A percentile compares a stretch with the other conserved stretches of the same genome.
These are phyloP conservation scores for Chrysanthemum makinoi DNA, from an alignment of 129 eudicot genomes.

Conservation along the genomic window DNA sequence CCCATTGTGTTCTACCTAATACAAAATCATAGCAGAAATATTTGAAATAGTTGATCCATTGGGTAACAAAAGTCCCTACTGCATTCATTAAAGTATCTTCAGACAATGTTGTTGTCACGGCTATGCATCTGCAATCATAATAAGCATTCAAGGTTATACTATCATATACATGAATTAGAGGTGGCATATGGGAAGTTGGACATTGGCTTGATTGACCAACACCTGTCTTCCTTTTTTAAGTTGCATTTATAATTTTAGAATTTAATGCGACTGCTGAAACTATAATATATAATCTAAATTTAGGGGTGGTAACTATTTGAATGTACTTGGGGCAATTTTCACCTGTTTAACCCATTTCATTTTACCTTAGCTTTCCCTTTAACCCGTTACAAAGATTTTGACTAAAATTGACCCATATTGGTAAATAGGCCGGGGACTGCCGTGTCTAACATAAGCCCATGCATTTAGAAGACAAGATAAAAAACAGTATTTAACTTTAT, in stretches of 20 bases:
- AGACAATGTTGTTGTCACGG: constrained; percentile 88
- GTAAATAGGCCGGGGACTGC: background rate
- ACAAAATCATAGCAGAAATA: too few relatives aligned
- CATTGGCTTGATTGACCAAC: constrained; percentile 3
- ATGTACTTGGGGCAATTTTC: background rate
- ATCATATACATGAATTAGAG: background rate
- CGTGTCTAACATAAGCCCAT: background rate
- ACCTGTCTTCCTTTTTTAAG: background rate
- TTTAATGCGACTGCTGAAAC: constrained; percentile 3
- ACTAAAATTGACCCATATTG: background rate
- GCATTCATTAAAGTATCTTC: constrained; percentile 50
- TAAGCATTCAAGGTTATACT: constrained; percentile 12
- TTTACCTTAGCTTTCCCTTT: background rate
- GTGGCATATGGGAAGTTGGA: background rate
- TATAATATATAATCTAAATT: background rate
- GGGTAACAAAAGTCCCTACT: too few relatives aligned
- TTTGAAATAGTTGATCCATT: too few relatives aligned
- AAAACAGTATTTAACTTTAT: background rate
- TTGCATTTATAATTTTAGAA: background rate
- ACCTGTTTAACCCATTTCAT: background rate
- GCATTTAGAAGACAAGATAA: constrained; percentile 7
- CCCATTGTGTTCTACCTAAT: too few relatives aligned
- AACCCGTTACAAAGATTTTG: background rate
- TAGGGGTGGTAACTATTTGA: background rate
- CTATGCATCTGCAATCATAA: constrained; percentile 81